Evolutionary conservation across 2,329 filamentous ascomycete genomes (phyloP), one percentile per base, ranked within the genome.

Genomic region (Ophiostoma ulmi): DNA sequence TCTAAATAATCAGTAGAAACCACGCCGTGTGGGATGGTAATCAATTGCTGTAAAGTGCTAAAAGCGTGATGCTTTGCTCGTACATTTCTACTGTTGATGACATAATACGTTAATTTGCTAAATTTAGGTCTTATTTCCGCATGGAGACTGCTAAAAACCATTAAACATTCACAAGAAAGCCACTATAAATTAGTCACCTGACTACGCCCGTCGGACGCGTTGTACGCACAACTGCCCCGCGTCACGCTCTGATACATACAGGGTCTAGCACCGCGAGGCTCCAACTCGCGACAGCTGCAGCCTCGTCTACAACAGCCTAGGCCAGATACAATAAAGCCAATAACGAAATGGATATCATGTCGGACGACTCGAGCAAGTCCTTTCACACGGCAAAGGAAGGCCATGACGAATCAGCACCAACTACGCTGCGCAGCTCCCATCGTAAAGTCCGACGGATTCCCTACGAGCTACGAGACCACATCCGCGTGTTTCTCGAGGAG

Each of bases 401-500:
- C 41, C 6, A 31, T 22, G 61, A 17, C 26, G 31, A 38, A 7
- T 11, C 20, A 14, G 35, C 64, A 31, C 10, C 39, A 11, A 10
- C n/a, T 5, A 14, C 17, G 10, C 65, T 44, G 65, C 63, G 39
- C 65, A 48, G n/a, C 65, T 36, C 76, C 5, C 90, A 89, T 78
- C 84, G 86, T 73, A 78, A 82, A n/a, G 83, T 84, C 7, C 83
- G 81, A 72, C 79, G 80, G 61, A 79, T 93, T 14, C 87, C 89
- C 0, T 86, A 84, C 71, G 88, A 91, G 75, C 79, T 94, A 22
- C 86, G 84, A 70, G 82, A 87, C 71, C 88, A 92, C 75, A 88
- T 87, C 74, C 86, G 87, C 71, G 90, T 92, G 64, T 91, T 90
- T 77, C 82, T 94, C 0, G 91, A 94, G 78, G 91, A 94, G 79